Evolutionary conservation across 164 flowering plant genomes (phyloP).

Genomic region (Pachysandra terminalis): DNA sequence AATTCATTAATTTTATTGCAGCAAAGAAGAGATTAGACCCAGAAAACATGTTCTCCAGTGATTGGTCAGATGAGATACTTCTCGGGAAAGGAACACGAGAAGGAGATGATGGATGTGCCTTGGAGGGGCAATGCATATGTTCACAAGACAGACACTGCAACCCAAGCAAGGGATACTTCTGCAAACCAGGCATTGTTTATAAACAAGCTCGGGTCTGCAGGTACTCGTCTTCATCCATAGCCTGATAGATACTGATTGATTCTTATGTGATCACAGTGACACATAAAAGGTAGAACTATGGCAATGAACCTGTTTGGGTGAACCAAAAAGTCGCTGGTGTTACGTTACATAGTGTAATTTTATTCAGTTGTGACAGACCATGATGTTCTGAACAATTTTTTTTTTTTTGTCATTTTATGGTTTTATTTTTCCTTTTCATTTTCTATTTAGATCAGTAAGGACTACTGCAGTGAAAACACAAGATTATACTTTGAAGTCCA

Average conservation of each 20-base stretch:
- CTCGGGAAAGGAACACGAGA: constrained; percentile 34
- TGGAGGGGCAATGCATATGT: constrained; percentile 77
- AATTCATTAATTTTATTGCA: constrained; percentile 47
- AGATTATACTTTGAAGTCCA: neutral
- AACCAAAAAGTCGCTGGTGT: neutral
- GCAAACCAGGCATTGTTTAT: constrained; percentile 62
- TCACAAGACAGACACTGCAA: constrained; percentile 78
- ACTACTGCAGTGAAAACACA: too few species aligned
- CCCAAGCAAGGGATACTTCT: constrained; percentile 54
- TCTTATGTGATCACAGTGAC: neutral
- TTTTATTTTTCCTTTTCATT: too few species aligned
- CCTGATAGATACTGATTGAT: neutral
- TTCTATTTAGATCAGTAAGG: too few species aligned
- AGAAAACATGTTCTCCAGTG: constrained; percentile 52
- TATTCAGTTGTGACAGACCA: too few species aligned
- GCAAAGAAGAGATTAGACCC: constrained; percentile 64
- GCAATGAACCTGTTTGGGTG: neutral
- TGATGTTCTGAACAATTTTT: too few species aligned
- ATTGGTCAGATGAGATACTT: constrained; percentile 62
- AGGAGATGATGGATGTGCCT: constrained; percentile 62
- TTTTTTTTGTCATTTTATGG: too few species aligned
- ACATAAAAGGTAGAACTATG: neutral
- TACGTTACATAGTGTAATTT: too few species aligned
- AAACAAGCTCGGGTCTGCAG: constrained; percentile 69
- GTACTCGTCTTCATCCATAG: constrained; percentile 26